phyloP scores from a whole-genome alignment of 805 yeast genomes.

The Zygosaccharomyces bisporus region DNA sequence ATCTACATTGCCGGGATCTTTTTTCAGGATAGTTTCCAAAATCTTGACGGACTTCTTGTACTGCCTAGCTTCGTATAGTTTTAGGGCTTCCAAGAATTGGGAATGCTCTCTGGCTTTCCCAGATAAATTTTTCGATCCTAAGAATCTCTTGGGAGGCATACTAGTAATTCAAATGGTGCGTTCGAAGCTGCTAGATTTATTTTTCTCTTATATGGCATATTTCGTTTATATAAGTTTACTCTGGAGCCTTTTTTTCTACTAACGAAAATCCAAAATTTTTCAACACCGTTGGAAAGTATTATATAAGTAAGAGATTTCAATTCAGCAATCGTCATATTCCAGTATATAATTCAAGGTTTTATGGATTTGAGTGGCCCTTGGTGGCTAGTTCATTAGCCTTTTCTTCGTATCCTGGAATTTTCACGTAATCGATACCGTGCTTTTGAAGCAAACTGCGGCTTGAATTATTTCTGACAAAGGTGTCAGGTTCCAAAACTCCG shows the following conservation, averaged over 20 bases:
- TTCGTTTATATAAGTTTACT: background rate
- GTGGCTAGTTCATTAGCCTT: constrained; percentile 65
- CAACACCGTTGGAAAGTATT: constrained; percentile 6
- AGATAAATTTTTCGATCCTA: constrained; percentile 5
- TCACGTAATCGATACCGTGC: constrained; percentile 64
- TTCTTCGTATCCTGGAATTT: constrained; percentile 79
- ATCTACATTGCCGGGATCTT: constrained; percentile 71
- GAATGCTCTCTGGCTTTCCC: constrained; percentile 60
- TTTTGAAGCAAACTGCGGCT: constrained; percentile 54
- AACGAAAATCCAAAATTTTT: constrained; percentile 6
- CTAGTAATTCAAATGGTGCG: background rate
- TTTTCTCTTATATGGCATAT: background rate
- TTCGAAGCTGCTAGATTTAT: background rate
- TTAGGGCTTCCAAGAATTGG: constrained; percentile 75
- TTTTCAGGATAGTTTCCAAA: constrained; percentile 72
- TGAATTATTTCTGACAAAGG: constrained; percentile 75
- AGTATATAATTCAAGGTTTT: background rate
- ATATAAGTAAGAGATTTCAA: background rate
- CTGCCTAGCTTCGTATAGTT: constrained; percentile 77
- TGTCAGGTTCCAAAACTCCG: constrained; percentile 87
- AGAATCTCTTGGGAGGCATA: constrained; percentile 6
- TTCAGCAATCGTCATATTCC: background rate
- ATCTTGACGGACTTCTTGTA: constrained; percentile 80
- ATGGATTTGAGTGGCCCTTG: constrained; percentile 55
- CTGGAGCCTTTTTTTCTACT: background rate